Percentiles rank a stretch among this genome's conserved stretches.
Evolutionary conservation across 306 rosid genomes (phyloP).

Genomic region (Trifolium dubium): DNA sequence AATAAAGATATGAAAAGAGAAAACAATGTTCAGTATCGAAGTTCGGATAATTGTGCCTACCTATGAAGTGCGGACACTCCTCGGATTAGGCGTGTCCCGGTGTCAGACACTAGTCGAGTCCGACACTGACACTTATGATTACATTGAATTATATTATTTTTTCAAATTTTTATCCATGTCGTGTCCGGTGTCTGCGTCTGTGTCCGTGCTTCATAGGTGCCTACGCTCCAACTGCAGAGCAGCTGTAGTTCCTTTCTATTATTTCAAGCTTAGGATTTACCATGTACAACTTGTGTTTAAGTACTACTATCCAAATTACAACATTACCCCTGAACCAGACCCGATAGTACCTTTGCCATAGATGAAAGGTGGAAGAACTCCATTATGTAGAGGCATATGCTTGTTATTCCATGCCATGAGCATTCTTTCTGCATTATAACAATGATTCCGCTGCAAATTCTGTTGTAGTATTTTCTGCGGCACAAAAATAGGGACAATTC

Average conservation of each 20-base stretch:
- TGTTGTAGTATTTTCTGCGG: conserved; percentile 62
- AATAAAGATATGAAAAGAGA: not conserved
- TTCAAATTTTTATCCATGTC: no score
- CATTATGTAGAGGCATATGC: conserved; percentile 71
- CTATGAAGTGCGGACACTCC: no score
- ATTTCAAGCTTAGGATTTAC: not conserved
- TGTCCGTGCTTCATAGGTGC: not conserved
- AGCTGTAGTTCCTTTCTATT: not conserved
- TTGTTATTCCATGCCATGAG: conserved; percentile 83
- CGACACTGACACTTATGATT: no score
- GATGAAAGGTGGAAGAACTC: conserved; percentile 94
- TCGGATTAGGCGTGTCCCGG: no score
- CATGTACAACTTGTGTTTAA: not conserved
- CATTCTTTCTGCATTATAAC: conserved; percentile 56
- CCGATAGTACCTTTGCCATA: conserved; percentile 58
- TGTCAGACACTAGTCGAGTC: no score
- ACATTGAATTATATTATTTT: no score
- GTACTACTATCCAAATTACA: not conserved
- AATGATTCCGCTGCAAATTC: conserved; percentile 55
- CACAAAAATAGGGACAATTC: conserved; percentile 49
- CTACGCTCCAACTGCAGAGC: not conserved
- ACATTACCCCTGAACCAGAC: not conserved
- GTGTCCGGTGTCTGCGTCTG: no score
- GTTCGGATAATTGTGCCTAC: not conserved
- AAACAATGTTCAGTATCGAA: not conserved